Conservation (phyloP, 2,329 filamentous ascomycete genomes). For the Fusarium xylarioides region DNA sequence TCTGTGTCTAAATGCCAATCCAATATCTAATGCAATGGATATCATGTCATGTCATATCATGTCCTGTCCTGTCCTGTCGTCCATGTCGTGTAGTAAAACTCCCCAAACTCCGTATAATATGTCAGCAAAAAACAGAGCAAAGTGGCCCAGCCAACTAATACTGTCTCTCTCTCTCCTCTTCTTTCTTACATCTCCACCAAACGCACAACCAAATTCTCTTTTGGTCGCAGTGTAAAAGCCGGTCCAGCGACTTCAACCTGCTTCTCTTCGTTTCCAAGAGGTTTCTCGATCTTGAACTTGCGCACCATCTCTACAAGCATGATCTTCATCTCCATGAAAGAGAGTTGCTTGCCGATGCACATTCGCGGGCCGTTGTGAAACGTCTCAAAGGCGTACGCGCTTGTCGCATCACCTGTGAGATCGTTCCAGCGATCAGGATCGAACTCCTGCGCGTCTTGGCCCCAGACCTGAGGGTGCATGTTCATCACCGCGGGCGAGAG, state of each 20-base stretch:
- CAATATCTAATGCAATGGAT: not conserved
- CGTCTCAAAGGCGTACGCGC: conserved; percentile 47
- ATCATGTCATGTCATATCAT: not conserved
- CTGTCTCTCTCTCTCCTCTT: not conserved
- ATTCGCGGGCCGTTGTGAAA: conserved; percentile 51
- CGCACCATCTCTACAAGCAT: conserved; percentile 47
- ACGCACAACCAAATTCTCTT: conserved; percentile 39
- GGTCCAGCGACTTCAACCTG: conserved; percentile 36
- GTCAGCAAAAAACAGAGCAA: not conserved
- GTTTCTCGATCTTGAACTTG: conserved; percentile 44
- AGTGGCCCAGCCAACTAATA: not conserved
- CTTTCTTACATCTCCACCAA: conserved; percentile 22
- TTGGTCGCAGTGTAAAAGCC: conserved; percentile 42
- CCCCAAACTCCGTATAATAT: not conserved
- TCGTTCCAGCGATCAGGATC: conserved; percentile 52
- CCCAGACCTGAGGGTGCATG: conserved; percentile 51
- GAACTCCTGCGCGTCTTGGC: conserved; percentile 46
- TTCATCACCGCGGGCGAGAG: conserved; percentile 50
- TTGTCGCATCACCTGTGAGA: conserved; percentile 35
- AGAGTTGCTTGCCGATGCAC: conserved; percentile 51
- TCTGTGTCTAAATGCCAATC: not conserved
- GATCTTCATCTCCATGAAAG: conserved; percentile 51
- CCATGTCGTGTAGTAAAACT: not conserved
- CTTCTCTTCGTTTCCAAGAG: conserved; percentile 20
- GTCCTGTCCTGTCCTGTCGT: not conserved